Evolutionary conservation across 495 filamentous ascomycete genomes (phyloP).

Genomic region (Bacidia gigantensis): DNA sequence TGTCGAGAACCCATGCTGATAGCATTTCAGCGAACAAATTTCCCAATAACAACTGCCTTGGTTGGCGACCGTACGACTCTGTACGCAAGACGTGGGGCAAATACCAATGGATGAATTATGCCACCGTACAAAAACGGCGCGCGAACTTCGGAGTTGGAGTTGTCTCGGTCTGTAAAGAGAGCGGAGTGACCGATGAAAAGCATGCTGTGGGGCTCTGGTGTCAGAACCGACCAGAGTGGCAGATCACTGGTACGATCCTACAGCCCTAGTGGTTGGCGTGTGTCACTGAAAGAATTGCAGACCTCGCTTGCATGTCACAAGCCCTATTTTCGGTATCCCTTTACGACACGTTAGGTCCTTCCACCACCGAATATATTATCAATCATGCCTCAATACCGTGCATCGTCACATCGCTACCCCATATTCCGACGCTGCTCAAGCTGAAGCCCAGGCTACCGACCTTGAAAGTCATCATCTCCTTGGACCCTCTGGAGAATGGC

Average conservation of each 20-base stretch:
- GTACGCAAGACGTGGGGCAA: slow-evolving; percentile 58
- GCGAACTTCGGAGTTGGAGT: slow-evolving; percentile 79
- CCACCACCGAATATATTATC: slow-evolving; percentile 87
- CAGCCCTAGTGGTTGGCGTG: not conserved
- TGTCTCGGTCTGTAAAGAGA: slow-evolving; percentile 62
- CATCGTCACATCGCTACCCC: slow-evolving; percentile 67
- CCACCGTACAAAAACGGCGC: slow-evolving; percentile 62
- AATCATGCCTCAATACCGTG: slow-evolving; percentile 68
- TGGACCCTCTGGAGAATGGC: slow-evolving; percentile 75
- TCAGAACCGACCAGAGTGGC: slow-evolving; percentile 95
- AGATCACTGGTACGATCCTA: slow-evolving; percentile 58
- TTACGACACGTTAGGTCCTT: slow-evolving; percentile 88
- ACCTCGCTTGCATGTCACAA: slow-evolving; percentile 83
- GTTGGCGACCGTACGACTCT: slow-evolving; percentile 67
- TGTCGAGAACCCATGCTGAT: slow-evolving; percentile 8
- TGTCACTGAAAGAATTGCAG: slow-evolving; percentile 27
- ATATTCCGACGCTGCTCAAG: slow-evolving; percentile 76
- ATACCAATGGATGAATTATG: slow-evolving; percentile 77
- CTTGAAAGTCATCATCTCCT: slow-evolving; percentile 76
- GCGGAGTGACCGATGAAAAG: slow-evolving; percentile 50
- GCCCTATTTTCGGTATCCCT: slow-evolving; percentile 82
- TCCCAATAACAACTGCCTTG: slow-evolving; percentile 55
- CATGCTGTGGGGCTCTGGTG: slow-evolving; percentile 89
- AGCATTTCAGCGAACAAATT: slow-evolving; percentile 35
- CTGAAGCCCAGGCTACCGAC: slow-evolving; percentile 62